Evolutionary conservation across 78 protist genomes (phyloP).

Genomic region (Monosiga brevicollis): DNA sequence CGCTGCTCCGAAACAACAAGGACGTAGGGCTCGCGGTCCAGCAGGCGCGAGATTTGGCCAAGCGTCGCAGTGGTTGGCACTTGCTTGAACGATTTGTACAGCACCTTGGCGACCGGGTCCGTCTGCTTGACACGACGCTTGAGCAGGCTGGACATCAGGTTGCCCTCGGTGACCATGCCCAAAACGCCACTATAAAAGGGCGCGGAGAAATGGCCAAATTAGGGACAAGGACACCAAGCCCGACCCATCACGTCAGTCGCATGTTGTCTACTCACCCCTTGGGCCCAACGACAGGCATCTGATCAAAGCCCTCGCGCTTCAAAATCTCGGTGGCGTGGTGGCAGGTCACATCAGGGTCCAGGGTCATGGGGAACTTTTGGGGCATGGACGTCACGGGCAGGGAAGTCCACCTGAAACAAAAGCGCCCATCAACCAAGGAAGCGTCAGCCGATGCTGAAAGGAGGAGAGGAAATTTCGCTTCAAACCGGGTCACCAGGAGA

Average conservation of each 20-base stretch:
- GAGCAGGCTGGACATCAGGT: conserved; percentile 3
- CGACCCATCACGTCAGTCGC: too few species aligned
- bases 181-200: not conserved
- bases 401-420: not conserved
- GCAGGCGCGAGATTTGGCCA: conserved; percentile 7
- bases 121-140: not conserved
- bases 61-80: conserved; percentile 6
- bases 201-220: too few species aligned
- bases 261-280: too few species aligned
- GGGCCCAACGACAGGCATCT: conserved; percentile 27
- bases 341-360: conserved; percentile 3
- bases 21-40: conserved; percentile 19
- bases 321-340: too few species aligned
- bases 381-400: conserved; percentile 9
- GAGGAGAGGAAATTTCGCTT: too few species aligned
- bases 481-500: too few species aligned
- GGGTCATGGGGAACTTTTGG: conserved; percentile 15
- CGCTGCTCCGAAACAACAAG: conserved; percentile 17
- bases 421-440: too few species aligned
- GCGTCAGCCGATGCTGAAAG: too few species aligned
- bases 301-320: conserved; percentile 29
- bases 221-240: too few species aligned
- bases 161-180: conserved; percentile 26
- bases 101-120: conserved; percentile 2
- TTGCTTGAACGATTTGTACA: conserved; percentile 16